Evolutionary conservation across 805 yeast species (phyloP).

Genomic region (Candida sithepensis): DNA sequence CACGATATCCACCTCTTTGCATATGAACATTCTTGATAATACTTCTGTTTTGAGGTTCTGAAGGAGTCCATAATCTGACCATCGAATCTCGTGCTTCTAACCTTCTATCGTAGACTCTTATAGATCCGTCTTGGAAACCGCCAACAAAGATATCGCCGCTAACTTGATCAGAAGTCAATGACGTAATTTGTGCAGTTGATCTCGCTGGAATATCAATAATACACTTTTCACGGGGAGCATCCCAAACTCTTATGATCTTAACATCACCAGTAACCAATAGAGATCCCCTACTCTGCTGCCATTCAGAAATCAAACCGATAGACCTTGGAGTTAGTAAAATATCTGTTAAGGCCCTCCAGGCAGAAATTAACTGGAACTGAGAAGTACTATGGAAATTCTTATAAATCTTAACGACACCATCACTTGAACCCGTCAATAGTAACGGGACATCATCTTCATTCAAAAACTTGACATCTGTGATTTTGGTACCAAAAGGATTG

Average conservation of each 20-base stretch:
- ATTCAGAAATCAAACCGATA: conserved; percentile 81
- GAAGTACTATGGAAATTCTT: conserved; percentile 62
- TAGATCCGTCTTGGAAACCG: conserved; percentile 87
- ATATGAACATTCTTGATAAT: conserved; percentile 73
- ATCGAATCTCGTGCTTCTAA: conserved; percentile 79
- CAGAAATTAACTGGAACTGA: conserved; percentile 61
- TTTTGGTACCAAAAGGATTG: conserved; percentile 82
- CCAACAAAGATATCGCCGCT: conserved; percentile 88
- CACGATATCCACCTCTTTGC: conserved; percentile 96
- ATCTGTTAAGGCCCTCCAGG: conserved; percentile 94
- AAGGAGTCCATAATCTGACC: conserved; percentile 76
- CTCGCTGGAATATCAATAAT: conserved; percentile 87
- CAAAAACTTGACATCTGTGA: conserved; percentile 79
- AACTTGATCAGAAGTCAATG: conserved; percentile 91
- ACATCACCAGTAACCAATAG: conserved; percentile 92
- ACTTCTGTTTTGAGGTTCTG: conserved; percentile 19
- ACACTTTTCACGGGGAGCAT: conserved; percentile 90
- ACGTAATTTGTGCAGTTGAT: conserved; percentile 81
- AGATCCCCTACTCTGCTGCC: conserved; percentile 96
- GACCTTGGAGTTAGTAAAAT: conserved; percentile 75
- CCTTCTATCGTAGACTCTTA: conserved; percentile 89
- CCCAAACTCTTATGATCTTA: conserved; percentile 89
- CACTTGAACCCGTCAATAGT: conserved; percentile 83
- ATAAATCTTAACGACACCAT: conserved; percentile 88
- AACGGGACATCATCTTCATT: conserved; percentile 92